Conservation (phyloP, 257 asterid genomes). For the Primulina tabacum region DNA sequence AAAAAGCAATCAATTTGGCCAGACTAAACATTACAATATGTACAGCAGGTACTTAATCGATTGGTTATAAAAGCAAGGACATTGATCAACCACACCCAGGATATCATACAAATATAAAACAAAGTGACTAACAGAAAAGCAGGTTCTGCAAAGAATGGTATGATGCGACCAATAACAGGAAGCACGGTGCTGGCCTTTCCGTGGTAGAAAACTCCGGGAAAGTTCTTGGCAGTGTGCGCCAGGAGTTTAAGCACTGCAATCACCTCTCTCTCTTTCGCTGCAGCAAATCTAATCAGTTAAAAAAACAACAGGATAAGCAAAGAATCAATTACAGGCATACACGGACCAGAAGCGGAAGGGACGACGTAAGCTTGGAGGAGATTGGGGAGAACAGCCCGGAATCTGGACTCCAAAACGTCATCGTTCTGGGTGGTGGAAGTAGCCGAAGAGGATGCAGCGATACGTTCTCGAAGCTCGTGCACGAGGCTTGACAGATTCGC, state of each 20-base stretch:
- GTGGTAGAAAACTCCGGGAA: conserved; percentile 76
- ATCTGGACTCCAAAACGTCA: conserved; percentile 72
- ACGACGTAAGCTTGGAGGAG: conserved; percentile 67
- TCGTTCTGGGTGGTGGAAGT: conserved; percentile 60
- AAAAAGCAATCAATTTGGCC: too few relatives aligned
- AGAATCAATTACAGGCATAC: neutral
- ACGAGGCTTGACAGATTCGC: conserved; percentile 74
- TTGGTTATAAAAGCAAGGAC: too few relatives aligned
- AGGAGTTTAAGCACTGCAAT: conserved; percentile 66
- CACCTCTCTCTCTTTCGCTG: conserved; percentile 81
- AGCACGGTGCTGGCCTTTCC: conserved; percentile 73
- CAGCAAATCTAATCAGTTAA: neutral
- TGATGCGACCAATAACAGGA: conserved; percentile 69
- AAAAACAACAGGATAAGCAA: neutral
- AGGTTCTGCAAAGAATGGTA: conserved; percentile 72
- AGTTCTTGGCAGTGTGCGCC: conserved; percentile 67
- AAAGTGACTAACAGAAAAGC: conserved; percentile 46
- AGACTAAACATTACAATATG: neutral
- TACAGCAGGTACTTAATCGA: neutral
- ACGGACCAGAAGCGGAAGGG: conserved; percentile 61
- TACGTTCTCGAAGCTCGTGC: conserved; percentile 87
- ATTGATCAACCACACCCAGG: too few relatives aligned
- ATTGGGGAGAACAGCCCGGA: conserved; percentile 83
- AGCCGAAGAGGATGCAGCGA: conserved; percentile 68
- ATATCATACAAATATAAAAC: neutral